phyloP scores from a whole-genome alignment of 2,329 filamentous ascomycete genomes.

The Daldinia sp. region DNA sequence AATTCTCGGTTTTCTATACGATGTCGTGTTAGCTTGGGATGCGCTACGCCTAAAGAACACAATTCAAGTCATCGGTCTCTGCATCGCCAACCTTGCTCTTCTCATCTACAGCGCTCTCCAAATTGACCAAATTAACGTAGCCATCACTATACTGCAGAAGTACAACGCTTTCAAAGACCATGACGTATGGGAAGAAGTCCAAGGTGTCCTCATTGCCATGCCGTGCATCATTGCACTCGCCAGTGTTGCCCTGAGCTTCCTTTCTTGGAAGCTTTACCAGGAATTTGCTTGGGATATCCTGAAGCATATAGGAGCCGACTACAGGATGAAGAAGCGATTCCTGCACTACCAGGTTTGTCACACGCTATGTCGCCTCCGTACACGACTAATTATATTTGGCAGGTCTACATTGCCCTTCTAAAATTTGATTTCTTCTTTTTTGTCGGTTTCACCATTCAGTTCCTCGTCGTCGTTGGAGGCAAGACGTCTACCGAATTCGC shows the following conservation, averaged over 20 bases:
- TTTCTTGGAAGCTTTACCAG: constrained; percentile 96
- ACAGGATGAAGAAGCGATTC: constrained; percentile 96
- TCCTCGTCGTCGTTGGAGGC: constrained; percentile 87
- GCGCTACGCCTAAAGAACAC: constrained; percentile 95
- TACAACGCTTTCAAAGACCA: constrained; percentile 58
- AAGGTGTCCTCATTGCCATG: constrained; percentile 84
- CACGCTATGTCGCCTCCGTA: not conserved
- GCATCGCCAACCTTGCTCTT: constrained; percentile 90
- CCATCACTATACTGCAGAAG: constrained; percentile 67
- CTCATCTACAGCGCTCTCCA: constrained; percentile 94
- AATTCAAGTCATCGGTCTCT: constrained; percentile 96
- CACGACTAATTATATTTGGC: constrained; percentile 38
- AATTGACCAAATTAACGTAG: constrained; percentile 86
- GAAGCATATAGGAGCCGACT: constrained; percentile 97
- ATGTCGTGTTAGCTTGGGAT: constrained; percentile 91
- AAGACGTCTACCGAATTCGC: constrained; percentile 80
- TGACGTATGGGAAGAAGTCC: constrained; percentile 75
- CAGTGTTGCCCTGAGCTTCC: constrained; percentile 77
- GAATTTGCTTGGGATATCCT: constrained; percentile 99
- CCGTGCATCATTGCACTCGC: constrained; percentile 84
- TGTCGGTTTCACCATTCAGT: constrained; percentile 97
- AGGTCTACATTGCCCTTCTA: constrained; percentile 97
- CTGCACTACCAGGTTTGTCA: constrained; percentile 88
- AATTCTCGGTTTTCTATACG: constrained; percentile 96
- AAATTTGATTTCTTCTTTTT: constrained; percentile 99